Conservation (phyloP, 495 filamentous ascomycete species). For the Aspergillus steynii region DNA sequence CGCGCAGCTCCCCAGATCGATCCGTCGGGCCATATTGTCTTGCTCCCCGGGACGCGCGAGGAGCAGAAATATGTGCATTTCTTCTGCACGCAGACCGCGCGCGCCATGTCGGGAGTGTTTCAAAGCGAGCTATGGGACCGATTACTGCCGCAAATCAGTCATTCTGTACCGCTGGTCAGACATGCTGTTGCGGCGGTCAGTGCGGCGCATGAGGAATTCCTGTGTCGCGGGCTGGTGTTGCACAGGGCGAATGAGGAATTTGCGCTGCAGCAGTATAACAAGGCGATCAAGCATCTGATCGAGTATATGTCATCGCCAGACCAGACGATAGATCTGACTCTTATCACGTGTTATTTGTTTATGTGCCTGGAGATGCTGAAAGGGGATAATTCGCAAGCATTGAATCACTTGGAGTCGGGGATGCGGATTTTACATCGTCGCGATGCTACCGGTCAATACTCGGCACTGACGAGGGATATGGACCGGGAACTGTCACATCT, state of each 20-base stretch:
- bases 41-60: constrained; percentile 24
- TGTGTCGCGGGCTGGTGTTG: background rate
- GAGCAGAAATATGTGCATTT: constrained; percentile 26
- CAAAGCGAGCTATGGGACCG: constrained; percentile 59
- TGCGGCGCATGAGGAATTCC: constrained; percentile 55
- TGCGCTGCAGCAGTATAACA: constrained; percentile 55
- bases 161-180: constrained; percentile 57
- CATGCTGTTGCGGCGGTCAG: constrained; percentile 67
- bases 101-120: constrained; percentile 58
- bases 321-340: constrained; percentile 15
- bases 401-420: constrained; percentile 24
- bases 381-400: constrained; percentile 19
- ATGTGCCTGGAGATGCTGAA: constrained; percentile 31
- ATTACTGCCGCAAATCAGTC: constrained; percentile 55
- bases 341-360: constrained; percentile 32
- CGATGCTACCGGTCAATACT: background rate
- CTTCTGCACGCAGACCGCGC: constrained; percentile 21
- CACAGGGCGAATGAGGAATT: constrained; percentile 21
- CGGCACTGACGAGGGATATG: background rate
- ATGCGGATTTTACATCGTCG: constrained; percentile 15
- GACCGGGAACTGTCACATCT: constrained; percentile 20
- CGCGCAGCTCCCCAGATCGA: background rate
- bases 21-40: constrained; percentile 11
- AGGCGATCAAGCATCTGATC: constrained; percentile 48
- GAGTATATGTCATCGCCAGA: constrained; percentile 12